Base-by-base conservation (phyloP, 768 basidiomycete species). In the Boletus reticuloceps region DNA sequence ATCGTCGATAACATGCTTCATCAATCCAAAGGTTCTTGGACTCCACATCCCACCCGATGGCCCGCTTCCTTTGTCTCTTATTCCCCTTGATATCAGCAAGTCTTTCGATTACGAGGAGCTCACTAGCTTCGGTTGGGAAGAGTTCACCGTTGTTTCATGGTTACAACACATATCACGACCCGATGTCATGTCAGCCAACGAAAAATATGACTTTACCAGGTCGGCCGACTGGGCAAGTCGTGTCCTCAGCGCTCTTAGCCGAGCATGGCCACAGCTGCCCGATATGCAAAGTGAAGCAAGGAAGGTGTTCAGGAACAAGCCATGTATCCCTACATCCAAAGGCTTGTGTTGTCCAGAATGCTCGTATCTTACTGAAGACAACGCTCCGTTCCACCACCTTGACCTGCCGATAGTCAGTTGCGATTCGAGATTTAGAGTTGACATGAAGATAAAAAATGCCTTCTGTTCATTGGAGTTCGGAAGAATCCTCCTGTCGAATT, bases 181-280 rank as follows among this genome's bases (percentile, higher is more conserved):
- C 0, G 61, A 74, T 5, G 72, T 81, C 37, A 56, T 67, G 11
- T 72, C 36, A 6, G 29, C 71, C 2, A 65, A 77, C 25, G 58
- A 68, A 0, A 80, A 84, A 42, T 78, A 81, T 54, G 84, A 94
- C 63, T 72, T 97, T 34, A 77, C 78, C 4, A 46, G 70, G 10
- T 91, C 89, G 2, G 72, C 88, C 0, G 64, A 73, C 14, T 96
- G 94, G 81, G 82, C 92, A 1, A 93, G 94, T 64, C 82, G 82
- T 42, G 86, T 94, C 9, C 73, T 95, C 9, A 64, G 64, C 1
- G 75, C 82, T 41, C 66, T 93, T 6, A 74, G 82, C 2, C 81
- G 86, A 17, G 78, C 81, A 1, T 96, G 94, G 91, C 76, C 81
- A 14, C 79, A 80, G 6, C 67, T 91, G 16, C 64, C 75, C 0